Base-by-base conservation (phyloP, 73 alveolate species). In the Paramecium caudatum region DNA sequence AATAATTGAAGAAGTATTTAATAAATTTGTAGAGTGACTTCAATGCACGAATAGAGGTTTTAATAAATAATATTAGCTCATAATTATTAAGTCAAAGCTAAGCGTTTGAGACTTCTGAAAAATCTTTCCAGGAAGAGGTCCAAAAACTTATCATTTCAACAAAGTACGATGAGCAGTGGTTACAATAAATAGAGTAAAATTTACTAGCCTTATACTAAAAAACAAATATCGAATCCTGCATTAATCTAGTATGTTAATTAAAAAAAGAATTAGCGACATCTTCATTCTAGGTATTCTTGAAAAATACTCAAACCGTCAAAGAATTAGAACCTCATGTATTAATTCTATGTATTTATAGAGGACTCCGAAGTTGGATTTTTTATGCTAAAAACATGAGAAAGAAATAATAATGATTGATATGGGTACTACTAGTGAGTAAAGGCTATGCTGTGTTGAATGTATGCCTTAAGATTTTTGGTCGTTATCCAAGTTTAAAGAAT, bases 371-470 rank as follows among this genome's bases (percentile, higher is more conserved):
- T 5, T 55, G 17, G 19, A 55, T 55, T 23, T 55, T 1, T 27
- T 27, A 27, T 55, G 80, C n/a, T 10, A 17, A 55, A 21, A 9
- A 16, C 80, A 55, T 21, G 80, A 43, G 3, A 55, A 55, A 55
- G 80, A 55, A 55, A 55, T 55, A 0, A 55, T 55, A 27, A 12
- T 55, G 6, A 27, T 55, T 23, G 80, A 55, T 6, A 0, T 55
- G 17, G 6, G 1, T 0, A 55, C 80, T 2, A 23, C 23, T 0
- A 55, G n/a, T 7, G 0, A 55, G 9, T 27, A 5, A 10, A 16
- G 80, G 13, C 30, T 55, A 55, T 55, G 80, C 7, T 55, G 80
- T 6, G 16, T 55, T 10, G 80, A 55, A 55, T 55, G 80, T 5
- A 55, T 55, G 80, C 80, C 80, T 3, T 55, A 7, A 13, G 16